phyloP scores from a whole-genome alignment of 495 filamentous ascomycete genomes.

The Tuber magnatum region DNA sequence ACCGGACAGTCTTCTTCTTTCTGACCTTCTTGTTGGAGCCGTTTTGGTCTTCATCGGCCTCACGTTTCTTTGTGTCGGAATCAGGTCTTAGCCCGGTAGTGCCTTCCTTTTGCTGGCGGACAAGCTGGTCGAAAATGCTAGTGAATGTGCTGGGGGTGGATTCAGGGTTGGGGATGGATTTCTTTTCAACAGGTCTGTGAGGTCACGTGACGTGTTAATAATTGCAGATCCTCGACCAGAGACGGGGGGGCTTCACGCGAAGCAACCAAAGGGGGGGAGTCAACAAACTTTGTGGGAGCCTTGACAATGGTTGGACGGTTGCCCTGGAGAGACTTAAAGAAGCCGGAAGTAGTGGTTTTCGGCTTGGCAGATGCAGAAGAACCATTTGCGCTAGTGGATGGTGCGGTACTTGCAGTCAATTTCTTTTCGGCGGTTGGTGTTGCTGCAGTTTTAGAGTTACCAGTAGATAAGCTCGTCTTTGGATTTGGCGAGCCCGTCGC shows the following conservation, averaged over 20 bases:
- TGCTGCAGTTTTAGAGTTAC: conserved; percentile 36
- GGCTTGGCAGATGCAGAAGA: conserved; percentile 30
- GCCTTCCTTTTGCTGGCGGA: conserved; percentile 39
- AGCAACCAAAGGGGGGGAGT: conserved; percentile 27
- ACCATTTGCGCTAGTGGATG: conserved; percentile 26
- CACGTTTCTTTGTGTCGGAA: conserved; percentile 33
- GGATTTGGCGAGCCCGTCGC: conserved; percentile 35
- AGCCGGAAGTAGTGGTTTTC: conserved; percentile 39
- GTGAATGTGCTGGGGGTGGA: conserved; percentile 33
- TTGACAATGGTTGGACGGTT: conserved; percentile 36
- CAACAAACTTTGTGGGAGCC: conserved; percentile 38
- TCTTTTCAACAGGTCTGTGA: conserved; percentile 34
- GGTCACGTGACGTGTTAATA: conserved; percentile 39
- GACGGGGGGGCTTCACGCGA: conserved; percentile 24
- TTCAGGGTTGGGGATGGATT: conserved; percentile 29
- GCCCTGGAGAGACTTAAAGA: conserved; percentile 40
- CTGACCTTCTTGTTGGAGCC: conserved; percentile 40
- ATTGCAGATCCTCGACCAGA: conserved; percentile 24
- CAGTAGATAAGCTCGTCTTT: conserved; percentile 31
- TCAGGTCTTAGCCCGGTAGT: conserved; percentile 30
- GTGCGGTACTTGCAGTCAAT: conserved; percentile 39
- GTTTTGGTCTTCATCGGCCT: conserved; percentile 34
- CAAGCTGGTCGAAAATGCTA: conserved; percentile 40
- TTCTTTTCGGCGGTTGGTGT: conserved; percentile 35
- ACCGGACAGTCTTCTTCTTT: conserved; percentile 41